phyloP scores from a whole-genome alignment of 257 asterid species.

The Solanum ahanhuiri region DNA sequence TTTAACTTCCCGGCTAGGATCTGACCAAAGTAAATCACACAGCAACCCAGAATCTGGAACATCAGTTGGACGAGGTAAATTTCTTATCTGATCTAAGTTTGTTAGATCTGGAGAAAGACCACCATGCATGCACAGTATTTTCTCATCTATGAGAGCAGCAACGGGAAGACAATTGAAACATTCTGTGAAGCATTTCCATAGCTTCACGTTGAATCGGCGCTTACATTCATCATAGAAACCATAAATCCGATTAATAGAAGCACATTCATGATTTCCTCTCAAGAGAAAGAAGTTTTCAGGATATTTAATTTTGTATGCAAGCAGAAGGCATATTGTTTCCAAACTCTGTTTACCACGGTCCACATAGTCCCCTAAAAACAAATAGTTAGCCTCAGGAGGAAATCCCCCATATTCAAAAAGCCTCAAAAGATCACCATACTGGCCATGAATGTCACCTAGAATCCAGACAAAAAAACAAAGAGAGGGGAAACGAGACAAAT shows the following conservation, averaged over 20 bases:
- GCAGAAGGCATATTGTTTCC: constrained; percentile 66
- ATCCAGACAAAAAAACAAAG: constrained; percentile 5
- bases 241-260: constrained; percentile 64
- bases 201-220: constrained; percentile 57
- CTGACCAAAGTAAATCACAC: constrained; percentile 74
- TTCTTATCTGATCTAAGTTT: constrained; percentile 56
- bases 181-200: constrained; percentile 61
- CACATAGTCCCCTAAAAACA: constrained; percentile 66
- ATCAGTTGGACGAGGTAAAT: constrained; percentile 58
- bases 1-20: constrained; percentile 59
- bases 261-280: constrained; percentile 70
- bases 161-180: constrained; percentile 75
- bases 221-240: constrained; percentile 73
- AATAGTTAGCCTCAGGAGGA: constrained; percentile 72
- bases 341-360: constrained; percentile 74
- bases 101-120: constrained; percentile 74
- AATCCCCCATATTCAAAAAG: constrained; percentile 63
- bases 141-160: constrained; percentile 67
- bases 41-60: constrained; percentile 69
- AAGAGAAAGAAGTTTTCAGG: constrained; percentile 70
- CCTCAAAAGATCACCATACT: constrained; percentile 65
- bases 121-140: constrained; percentile 74
- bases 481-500: neutral
- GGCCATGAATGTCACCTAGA: constrained; percentile 74
- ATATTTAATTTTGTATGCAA: constrained; percentile 66